Base-by-base conservation (phyloP, 257 asterid species). In the Gentiana dahurica region DNA sequence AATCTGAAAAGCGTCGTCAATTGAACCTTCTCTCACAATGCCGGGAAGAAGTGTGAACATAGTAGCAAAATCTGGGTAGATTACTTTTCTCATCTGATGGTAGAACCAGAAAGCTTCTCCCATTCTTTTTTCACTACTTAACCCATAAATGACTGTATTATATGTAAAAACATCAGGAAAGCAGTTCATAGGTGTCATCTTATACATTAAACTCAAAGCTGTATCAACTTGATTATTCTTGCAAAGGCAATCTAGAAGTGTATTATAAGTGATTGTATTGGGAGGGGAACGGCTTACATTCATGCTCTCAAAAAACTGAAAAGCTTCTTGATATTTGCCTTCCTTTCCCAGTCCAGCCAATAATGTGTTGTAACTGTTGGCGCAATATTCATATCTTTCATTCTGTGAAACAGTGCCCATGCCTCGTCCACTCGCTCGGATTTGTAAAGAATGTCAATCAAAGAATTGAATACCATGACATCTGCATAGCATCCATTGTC, bases 291-390 rank as follows among this genome's bases (percentile, higher is more conserved):
- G 87, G 44, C 57, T 63, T 38, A 57, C 75, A 33, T 57, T 60
- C 98, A 90, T 90, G 79, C 73, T 78, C 65, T 76, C 77, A 47
- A 90, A 84, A 61, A 90, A 74, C 57, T 81, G 71, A 55, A 68
- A 69, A 64, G 92, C 85, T 67, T 82, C 92, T 69, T 66, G 72
- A 65, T 77, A 78, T 68, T 75, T 78, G 51, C 98, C 96, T 75
- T 84, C 92, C 76, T 82, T 90, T 8, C 89, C 79, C 60, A 90
- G 59, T 64, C 98, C 98, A 76, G 96, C 85, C 72, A 90, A 77
- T 54, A 90, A 64, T 3, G 96, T 90, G 75, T 90, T 90, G 78
- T 90, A n/a, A 90, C 94, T 1, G 86, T 77, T 39, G 98, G 98
- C 65, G 65, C 75, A 60, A 87, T 83, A 47, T 75, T 81, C 78